Conservation (phyloP, 192 early-diverging fungal genomes). For the Backusella psychrophila region DNA sequence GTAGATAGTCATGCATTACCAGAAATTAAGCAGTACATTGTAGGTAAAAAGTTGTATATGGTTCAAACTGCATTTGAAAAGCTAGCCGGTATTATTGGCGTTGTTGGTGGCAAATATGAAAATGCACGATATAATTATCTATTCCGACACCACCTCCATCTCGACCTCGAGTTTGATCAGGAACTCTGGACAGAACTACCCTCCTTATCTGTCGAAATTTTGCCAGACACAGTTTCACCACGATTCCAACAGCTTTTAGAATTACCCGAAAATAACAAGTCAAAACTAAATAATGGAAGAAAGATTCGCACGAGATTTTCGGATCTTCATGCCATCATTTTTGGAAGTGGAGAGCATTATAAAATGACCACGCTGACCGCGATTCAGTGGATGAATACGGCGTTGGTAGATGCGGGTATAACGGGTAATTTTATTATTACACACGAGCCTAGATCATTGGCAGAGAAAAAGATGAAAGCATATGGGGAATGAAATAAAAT, state of each 20-base stretch:
- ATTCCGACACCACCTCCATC: conserved; percentile 5
- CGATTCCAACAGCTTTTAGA: conserved; percentile 17
- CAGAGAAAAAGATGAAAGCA: conserved; percentile 33
- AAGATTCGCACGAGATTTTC: conserved; percentile 32
- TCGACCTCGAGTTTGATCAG: background rate
- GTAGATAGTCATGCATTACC: conserved; percentile 33
- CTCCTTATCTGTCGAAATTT: conserved; percentile 5
- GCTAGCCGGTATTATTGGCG: conserved; percentile 34
- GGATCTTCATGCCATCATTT: conserved; percentile 35
- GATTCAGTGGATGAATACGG: conserved; percentile 33
- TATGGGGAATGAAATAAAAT: background rate
- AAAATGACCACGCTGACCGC: conserved; percentile 34
- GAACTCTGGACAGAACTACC: conserved; percentile 24
- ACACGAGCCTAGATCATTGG: conserved; percentile 33
- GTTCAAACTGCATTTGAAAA: conserved; percentile 34
- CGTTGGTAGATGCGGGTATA: conserved; percentile 28
- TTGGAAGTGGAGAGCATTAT: conserved; percentile 32
- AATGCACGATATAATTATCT: conserved; percentile 19
- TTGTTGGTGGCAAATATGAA: conserved; percentile 45
- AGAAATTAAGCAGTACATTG: conserved; percentile 25
- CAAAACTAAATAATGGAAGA: conserved; percentile 29
- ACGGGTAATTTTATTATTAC: conserved; percentile 13
- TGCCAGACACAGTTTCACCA: conserved; percentile 13
- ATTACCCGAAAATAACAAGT: background rate
- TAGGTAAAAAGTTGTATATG: conserved; percentile 39